Conservation (phyloP, 805 yeast species). For the Candida caryicola region DNA sequence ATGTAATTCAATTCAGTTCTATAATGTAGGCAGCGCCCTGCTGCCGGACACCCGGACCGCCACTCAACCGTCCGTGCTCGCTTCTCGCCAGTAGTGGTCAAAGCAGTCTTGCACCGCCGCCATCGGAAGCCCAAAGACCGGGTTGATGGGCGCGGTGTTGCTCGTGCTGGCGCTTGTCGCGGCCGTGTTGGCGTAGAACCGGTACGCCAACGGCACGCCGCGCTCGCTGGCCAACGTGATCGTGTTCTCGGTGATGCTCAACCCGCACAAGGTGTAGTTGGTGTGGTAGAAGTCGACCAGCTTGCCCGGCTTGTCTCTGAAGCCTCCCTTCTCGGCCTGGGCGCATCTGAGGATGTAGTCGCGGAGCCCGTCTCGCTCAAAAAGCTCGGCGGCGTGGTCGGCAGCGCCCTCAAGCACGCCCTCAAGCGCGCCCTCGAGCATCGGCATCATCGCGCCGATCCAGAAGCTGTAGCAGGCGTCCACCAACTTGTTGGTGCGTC, state of each 20-base stretch:
- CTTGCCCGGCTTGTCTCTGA: constrained; percentile 84
- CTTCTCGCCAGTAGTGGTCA: constrained; percentile 1
- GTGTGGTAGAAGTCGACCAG: constrained; percentile 87
- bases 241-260: constrained; percentile 55
- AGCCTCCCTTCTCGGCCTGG: constrained; percentile 70
- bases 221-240: constrained; percentile 17
- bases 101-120: constrained; percentile 2
- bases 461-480: constrained; percentile 96
- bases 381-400: constrained; percentile 18
- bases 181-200: constrained; percentile 10
- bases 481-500: constrained; percentile 88
- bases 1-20: background rate
- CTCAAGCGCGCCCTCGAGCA: constrained; percentile 55
- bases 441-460: constrained; percentile 78
- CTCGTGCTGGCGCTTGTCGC: background rate
- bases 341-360: constrained; percentile 74
- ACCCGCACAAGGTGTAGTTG: constrained; percentile 77
- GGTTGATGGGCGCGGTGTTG: constrained; percentile 20
- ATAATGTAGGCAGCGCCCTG: too few species aligned
- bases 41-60: too few species aligned
- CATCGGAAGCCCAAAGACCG: constrained; percentile 27
- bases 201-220: constrained; percentile 15
- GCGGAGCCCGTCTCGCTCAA: constrained; percentile 57
- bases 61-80: too few species aligned
- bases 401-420: constrained; percentile 57